Percentiles rank a stretch among this genome's conserved stretches.
Evolutionary conservation across 768 basidiomycete species (phyloP).

Genomic region (Tricholoma terreum): DNA sequence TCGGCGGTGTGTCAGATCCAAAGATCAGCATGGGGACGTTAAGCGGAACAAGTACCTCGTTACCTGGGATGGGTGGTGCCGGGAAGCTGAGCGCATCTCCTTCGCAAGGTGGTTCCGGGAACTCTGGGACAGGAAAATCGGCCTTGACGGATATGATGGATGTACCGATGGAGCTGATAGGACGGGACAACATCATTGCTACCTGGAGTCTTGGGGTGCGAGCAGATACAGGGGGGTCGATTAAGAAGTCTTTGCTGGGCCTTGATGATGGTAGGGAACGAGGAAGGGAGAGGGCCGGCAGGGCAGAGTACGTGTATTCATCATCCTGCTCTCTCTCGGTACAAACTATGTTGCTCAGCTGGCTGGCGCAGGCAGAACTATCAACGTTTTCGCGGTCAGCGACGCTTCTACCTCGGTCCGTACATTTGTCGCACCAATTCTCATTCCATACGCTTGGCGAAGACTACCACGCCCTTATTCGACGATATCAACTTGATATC

Average conservation of each 20-base stretch:
- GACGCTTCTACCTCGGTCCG: constrained; percentile 61
- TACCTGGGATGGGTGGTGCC: constrained; percentile 51
- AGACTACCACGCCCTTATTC: constrained; percentile 78
- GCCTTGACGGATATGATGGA: constrained; percentile 14
- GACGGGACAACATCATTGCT: constrained; percentile 44
- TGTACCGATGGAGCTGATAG: constrained; percentile 32
- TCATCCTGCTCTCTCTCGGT: constrained; percentile 4
- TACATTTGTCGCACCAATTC: constrained; percentile 67
- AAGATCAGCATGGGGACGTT: constrained; percentile 28
- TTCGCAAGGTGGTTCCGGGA: constrained; percentile 16
- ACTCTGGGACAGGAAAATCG: not conserved
- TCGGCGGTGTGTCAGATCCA: constrained; percentile 40
- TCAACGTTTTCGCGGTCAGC: constrained; percentile 64
- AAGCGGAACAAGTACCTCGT: constrained; percentile 58
- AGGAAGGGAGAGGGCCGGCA: constrained; percentile 5
- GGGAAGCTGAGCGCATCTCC: constrained; percentile 36
- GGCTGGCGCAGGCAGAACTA: constrained; percentile 78
- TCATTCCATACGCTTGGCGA: constrained; percentile 72
- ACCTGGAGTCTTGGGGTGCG: constrained; percentile 58
- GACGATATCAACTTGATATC: constrained; percentile 58
- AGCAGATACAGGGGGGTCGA: constrained; percentile 50
- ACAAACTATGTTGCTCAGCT: constrained; percentile 37
- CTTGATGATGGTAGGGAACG: constrained; percentile 1
- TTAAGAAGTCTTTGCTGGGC: constrained; percentile 32
- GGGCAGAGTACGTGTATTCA: constrained; percentile 34